Percentiles rank a stretch among this genome's conserved stretches.
These are phyloP conservation scores for Buddleja alternifolia DNA, from an alignment of 257 asterid species.

Conservation along the genomic window DNA sequence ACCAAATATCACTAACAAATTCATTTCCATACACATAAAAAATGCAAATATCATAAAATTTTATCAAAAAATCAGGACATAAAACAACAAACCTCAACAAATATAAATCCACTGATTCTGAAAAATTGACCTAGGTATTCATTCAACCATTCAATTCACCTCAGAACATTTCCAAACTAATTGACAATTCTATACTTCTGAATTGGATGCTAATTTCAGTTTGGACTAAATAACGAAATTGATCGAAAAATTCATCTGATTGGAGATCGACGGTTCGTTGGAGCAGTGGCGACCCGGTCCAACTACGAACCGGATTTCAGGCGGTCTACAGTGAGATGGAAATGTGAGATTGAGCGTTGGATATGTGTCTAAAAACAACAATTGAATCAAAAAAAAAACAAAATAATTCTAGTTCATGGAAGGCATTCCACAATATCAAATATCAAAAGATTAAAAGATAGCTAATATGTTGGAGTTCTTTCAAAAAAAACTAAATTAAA, in stretches of 20 bases:
- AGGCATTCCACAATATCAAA: too few species aligned
- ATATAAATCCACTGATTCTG: background rate
- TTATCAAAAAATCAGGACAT: too few species aligned
- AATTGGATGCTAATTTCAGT: constrained; percentile 28
- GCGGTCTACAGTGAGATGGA: constrained; percentile 14
- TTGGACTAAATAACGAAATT: constrained; percentile 10
- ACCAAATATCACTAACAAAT: too few species aligned
- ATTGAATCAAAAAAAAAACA: too few species aligned
- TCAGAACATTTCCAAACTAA: background rate
- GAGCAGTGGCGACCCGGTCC: constrained; percentile 33
- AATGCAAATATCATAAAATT: too few species aligned
- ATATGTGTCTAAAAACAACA: too few species aligned
- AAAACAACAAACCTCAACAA: background rate
- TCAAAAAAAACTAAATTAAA: too few species aligned
- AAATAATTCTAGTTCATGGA: too few species aligned
- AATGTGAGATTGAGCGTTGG: constrained; percentile 29
- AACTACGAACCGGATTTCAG: constrained; percentile 24
- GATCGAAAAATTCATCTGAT: constrained; percentile 42
- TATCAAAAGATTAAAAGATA: too few species aligned
- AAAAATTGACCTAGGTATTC: background rate
- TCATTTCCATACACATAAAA: too few species aligned
- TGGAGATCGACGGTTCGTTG: constrained; percentile 37
- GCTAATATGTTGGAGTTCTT: too few species aligned
- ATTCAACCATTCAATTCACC: background rate
- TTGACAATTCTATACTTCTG: background rate